These are phyloP conservation scores for Umbilicus rupestris DNA, from an alignment of 164 flowering plant species.

Conservation along the genomic window DNA sequence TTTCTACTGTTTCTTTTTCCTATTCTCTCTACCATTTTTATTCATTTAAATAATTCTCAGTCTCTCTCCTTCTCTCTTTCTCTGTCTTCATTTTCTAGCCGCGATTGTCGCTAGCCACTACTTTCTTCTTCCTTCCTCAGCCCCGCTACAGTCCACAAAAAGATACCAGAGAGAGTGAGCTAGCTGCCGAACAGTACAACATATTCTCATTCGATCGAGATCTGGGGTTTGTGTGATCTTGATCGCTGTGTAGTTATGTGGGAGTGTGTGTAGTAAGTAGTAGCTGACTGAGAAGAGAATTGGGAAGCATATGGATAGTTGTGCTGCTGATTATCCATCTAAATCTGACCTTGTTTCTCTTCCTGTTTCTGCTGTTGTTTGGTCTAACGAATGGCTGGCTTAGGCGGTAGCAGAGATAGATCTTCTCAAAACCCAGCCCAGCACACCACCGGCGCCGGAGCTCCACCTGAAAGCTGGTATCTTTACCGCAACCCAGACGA, in stretches of 20 bases:
- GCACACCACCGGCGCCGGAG: neutral
- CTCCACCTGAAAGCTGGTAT: conserved; percentile 7
- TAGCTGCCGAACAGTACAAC: neutral
- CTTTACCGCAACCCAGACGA: conserved; percentile 7
- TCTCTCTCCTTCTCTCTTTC: neutral
- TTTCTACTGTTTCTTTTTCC: neutral
- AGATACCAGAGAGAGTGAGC: neutral
- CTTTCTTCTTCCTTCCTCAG: neutral
- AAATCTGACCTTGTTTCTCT: neutral
- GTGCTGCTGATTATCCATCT: neutral
- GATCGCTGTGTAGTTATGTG: neutral
- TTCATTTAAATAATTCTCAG: neutral
- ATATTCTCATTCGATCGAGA: neutral
- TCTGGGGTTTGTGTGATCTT: neutral
- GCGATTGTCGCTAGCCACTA: conserved; percentile 1
- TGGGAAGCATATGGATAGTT: neutral
- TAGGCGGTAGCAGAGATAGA: neutral
- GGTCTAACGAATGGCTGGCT: neutral
- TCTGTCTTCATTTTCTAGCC: conserved; percentile 3
- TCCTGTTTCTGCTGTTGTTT: too few relatives aligned
- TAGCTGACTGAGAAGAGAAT: neutral
- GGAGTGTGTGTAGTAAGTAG: too few relatives aligned
- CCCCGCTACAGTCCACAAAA: neutral
- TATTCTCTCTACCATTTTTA: neutral
- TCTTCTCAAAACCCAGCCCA: neutral